A percentile compares a stretch with the other conserved stretches of the same genome.
Conservation (phyloP, 164 flowering plant species). For the Nymphaea colorata region DNA sequence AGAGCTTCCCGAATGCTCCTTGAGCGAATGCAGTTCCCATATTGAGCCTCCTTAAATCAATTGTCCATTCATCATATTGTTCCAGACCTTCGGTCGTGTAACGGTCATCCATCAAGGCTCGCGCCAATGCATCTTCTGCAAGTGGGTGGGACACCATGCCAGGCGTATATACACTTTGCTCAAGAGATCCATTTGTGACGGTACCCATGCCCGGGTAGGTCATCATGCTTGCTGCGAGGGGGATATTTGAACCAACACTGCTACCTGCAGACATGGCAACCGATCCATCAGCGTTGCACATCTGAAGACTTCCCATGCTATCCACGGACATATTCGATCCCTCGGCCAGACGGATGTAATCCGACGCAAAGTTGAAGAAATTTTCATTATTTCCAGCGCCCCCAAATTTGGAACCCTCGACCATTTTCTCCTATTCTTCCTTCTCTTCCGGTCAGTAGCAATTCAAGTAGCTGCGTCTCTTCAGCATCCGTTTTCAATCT, state of each 20-base stretch:
- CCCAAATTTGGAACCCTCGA: conserved; percentile 27
- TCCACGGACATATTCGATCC: conserved; percentile 33
- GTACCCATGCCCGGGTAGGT: not conserved
- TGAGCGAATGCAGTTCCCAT: conserved; percentile 64
- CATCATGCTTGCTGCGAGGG: not conserved
- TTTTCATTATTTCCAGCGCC: conserved; percentile 20
- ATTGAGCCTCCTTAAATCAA: conserved; percentile 52
- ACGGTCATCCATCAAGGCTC: conserved; percentile 47
- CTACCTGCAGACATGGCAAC: conserved; percentile 23
- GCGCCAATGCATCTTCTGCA: conserved; percentile 34
- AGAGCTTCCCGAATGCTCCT: conserved; percentile 66
- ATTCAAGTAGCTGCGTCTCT: not conserved
- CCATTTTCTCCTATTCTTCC: conserved; percentile 11
- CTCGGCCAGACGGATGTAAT: conserved; percentile 22
- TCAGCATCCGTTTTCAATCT: not conserved
- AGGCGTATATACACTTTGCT: conserved; percentile 22
- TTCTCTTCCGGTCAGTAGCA: not conserved
- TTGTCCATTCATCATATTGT: conserved; percentile 62
- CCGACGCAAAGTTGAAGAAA: conserved; percentile 16
- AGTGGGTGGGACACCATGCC: conserved; percentile 21
- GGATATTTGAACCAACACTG: conserved; percentile 23
- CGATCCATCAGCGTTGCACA: conserved; percentile 23
- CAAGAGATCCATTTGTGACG: conserved; percentile 8
- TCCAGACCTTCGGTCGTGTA: conserved; percentile 47
- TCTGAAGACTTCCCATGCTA: conserved; percentile 23